Evolutionary conservation across 2,329 filamentous ascomycete species (phyloP).

Genomic region (Neoarthrinium moseri): DNA sequence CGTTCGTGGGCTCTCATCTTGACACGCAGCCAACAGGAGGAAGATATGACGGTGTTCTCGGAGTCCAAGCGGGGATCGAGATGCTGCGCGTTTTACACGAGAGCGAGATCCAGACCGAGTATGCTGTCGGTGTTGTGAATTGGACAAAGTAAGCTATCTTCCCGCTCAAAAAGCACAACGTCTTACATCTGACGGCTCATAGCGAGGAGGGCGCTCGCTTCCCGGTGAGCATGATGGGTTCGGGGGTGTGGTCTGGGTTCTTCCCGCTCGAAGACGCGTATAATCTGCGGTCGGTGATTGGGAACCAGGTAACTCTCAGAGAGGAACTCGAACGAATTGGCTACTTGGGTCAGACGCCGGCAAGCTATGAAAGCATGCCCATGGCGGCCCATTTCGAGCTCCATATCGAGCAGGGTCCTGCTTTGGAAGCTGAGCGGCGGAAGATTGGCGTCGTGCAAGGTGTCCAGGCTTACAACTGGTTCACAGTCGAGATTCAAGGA

Average conservation of each 20-base stretch:
- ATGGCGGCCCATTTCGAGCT: slow-evolving; percentile 80
- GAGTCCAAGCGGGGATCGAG: slow-evolving; percentile 71
- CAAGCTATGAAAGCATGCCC: slow-evolving; percentile 57
- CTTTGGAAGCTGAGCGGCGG: slow-evolving; percentile 62
- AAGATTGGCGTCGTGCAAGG: slow-evolving; percentile 70
- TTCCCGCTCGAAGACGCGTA: slow-evolving; percentile 62
- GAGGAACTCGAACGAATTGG: slow-evolving; percentile 70
- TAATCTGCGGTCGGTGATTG: slow-evolving; percentile 59
- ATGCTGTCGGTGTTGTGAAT: slow-evolving; percentile 72
- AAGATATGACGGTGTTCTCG: slow-evolving; percentile 75
- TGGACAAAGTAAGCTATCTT: slow-evolving; percentile 62
- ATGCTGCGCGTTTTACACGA: slow-evolving; percentile 68
- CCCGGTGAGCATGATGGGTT: slow-evolving; percentile 71
- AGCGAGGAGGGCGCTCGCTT: slow-evolving; percentile 82
- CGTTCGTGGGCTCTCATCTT: slow-evolving; percentile 69
- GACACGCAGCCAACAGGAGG: slow-evolving; percentile 66
- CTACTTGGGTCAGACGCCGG: slow-evolving; percentile 60
- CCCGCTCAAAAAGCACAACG: slow-evolving; percentile 1
- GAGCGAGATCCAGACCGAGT: slow-evolving; percentile 65
- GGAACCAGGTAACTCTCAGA: slow-evolving; percentile 62
- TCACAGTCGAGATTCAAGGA: slow-evolving; percentile 63
- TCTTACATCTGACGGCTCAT: neutral
- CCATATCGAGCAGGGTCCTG: slow-evolving; percentile 81
- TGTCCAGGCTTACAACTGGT: slow-evolving; percentile 76
- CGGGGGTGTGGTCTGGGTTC: slow-evolving; percentile 73